Base-by-base conservation (phyloP, 495 filamentous ascomycete genomes). In the Collariella sp. region DNA sequence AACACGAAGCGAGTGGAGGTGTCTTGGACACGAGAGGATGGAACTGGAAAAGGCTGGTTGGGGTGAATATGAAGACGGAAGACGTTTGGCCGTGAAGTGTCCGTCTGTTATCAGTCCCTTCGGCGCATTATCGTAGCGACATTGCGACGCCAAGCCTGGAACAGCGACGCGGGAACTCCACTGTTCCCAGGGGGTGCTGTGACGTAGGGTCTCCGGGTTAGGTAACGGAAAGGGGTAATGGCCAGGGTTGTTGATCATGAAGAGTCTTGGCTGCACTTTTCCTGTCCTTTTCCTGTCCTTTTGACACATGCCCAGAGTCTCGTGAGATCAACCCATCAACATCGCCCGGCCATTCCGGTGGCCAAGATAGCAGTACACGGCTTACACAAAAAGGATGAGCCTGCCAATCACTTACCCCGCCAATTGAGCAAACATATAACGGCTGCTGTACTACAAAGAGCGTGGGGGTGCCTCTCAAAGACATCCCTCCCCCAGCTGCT, bases 71-170 rank as follows among this genome's bases (percentile, higher is more conserved):
- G n/a, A n/a, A n/a, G n/a, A n/a, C n/a, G n/a, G n/a, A n/a, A n/a
- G n/a, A n/a, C n/a, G n/a, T n/a, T n/a, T n/a, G n/a, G n/a, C n/a
- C 15, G 18, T 29, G n/a, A 19, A 16, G 6, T 7, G 49, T 38
- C 22, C 23, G 42, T 23, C 24, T 42, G 49, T 42, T 43, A 51
- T 51, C 38, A 22, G n/a, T 47, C 20, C 23, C 22, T 50, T 50
- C 39, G 34, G 46, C 24, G 20, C 33, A 19, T 34, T 12, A 38
- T 29, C 34, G 46, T 22, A 39, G 18, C 36, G n/a, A n/a, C 36
- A 16, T 16, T n/a, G 49, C 24, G 26, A 18, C 34, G 49, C 38
- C 47, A 50, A 50, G 47, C 47, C 11, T 23, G 23, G 35, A 5
- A 2, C 1, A 41, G 16, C n/a, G 34, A n/a, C 24, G 49, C 24